Percentiles rank a stretch among this genome's conserved stretches.
Conservation (phyloP, 805 yeast genomes). For the Kodamaea neixiangensis region DNA sequence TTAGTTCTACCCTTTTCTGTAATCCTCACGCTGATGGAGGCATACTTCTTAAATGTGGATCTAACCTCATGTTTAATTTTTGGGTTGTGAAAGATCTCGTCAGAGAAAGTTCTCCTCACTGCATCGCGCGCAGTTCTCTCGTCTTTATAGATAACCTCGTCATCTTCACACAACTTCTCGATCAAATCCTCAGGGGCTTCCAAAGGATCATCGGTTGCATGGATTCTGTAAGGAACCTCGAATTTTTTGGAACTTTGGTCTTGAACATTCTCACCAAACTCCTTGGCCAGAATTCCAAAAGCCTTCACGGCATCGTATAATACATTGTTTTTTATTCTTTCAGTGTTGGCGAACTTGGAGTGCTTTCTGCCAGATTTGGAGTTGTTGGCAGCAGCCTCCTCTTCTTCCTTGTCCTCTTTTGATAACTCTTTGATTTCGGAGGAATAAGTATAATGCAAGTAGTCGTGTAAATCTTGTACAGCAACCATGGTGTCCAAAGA, state of each 20-base stretch:
- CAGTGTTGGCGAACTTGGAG: conserved; percentile 61
- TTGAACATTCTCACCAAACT: conserved; percentile 79
- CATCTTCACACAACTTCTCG: conserved; percentile 45
- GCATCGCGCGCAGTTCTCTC: conserved; percentile 67
- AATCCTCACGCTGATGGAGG: conserved; percentile 68
- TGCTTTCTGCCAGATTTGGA: conserved; percentile 46
- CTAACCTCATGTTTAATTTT: conserved; percentile 72
- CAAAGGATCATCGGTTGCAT: conserved; percentile 68
- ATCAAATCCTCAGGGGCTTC: conserved; percentile 64
- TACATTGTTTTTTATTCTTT: conserved; percentile 64
- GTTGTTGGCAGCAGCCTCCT: conserved; percentile 10
- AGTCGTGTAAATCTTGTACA: conserved; percentile 84
- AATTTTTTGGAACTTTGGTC: conserved; percentile 53
- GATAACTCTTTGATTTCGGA: conserved; percentile 53
- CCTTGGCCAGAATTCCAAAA: conserved; percentile 75
- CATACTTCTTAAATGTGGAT: conserved; percentile 60
- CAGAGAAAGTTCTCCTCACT: conserved; percentile 72
- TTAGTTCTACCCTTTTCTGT: conserved; percentile 73
- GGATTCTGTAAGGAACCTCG: conserved; percentile 54
- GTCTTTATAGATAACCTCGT: conserved; percentile 55
- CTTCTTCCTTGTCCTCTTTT: conserved; percentile 19
- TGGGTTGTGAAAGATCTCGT: conserved; percentile 79
- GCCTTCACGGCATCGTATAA: conserved; percentile 66
- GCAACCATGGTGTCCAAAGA: conserved; percentile 69
- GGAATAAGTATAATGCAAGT: conserved; percentile 73